Conservation (phyloP, 108 stramenopile species). For the Cyclotella choctawhatcheeana region DNA sequence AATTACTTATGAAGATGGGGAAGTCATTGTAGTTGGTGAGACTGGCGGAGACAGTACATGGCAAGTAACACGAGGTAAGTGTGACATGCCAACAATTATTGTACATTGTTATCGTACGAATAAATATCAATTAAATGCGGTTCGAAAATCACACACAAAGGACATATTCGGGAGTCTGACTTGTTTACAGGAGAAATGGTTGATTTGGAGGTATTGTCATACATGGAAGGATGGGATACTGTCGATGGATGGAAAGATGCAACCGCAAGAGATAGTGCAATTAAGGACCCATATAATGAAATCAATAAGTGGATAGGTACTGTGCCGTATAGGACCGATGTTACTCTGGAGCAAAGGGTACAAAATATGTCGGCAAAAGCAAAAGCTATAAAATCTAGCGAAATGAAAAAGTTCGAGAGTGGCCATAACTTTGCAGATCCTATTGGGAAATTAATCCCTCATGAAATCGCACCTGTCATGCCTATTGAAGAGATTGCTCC, state of each 20-base stretch:
- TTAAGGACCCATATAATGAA: constrained; percentile 7
- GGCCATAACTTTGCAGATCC: constrained; percentile 22
- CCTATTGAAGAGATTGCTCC: constrained; percentile 37
- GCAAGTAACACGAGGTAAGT: constrained; percentile 42
- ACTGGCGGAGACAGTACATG: constrained; percentile 10
- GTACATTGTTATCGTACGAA: too few relatives aligned
- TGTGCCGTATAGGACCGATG: constrained; percentile 23
- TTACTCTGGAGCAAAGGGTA: constrained; percentile 18
- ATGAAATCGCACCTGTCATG: constrained; percentile 37
- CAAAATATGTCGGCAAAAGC: constrained; percentile 22
- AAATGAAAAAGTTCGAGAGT: not conserved
- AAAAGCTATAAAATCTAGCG: constrained; percentile 11
- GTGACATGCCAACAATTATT: too few relatives aligned
- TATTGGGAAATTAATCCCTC: constrained; percentile 31
- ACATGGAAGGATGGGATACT: constrained; percentile 47
- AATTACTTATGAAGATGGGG: constrained; percentile 13
- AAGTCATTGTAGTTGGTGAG: constrained; percentile 4
- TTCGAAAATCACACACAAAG: too few relatives aligned
- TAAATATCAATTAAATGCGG: too few relatives aligned
- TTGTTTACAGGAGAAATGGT: constrained; percentile 50
- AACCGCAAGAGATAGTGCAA: not conserved
- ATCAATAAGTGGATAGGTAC: constrained; percentile 21
- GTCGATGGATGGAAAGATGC: constrained; percentile 11
- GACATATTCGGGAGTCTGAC: constrained; percentile 41
- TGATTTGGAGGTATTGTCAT: constrained; percentile 14